Base-by-base conservation (phyloP, 805 yeast species). In the Priceomyces carsonii region DNA sequence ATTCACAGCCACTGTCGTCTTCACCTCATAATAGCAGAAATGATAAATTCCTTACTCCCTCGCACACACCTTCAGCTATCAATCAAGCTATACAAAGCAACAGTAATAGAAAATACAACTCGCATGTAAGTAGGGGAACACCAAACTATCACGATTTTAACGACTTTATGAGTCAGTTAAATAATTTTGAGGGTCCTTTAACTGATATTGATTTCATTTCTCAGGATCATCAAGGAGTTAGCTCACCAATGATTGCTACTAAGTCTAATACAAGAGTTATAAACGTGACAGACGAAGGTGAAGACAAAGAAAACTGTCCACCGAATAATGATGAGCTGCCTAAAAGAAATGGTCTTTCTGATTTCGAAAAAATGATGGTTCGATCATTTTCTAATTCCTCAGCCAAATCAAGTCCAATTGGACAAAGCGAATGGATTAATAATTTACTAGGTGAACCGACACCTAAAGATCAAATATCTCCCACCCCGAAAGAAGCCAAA, bases 191-290 rank as follows among this genome's bases (percentile, higher is more conserved):
- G 3, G 75, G 74, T 1, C 75, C 75, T 4, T 53, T 69, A 35
- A 69, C 75, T 9, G 75, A 69, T 40, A 66, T 69, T 8, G 75
- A 69, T 42, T 66, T 67, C 1, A 44, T 69, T 26, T 73, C 73
- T 5, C 63, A 59, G 25, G 63, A 53, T 21, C 43, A 37, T 24
- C 52, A 45, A 32, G 67, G 66, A 4, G 49, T 51, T 4, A 66
- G 71, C 5, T 75, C 71, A 33, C 72, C 71, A 42, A 71, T 60
- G 75, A 63, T 64, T 56, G 81, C 81, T n/a, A 73, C 75, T 4
- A 76, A 76, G 47, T 55, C 72, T 26, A 76, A 75, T 45, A 76
- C 81, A 3, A 63, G 79, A 26, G 66, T 76, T 15, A 75, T 76
- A 29, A 75, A 73, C 40, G 42, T 76, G n/a, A 75, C 71, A 38